phyloP scores from a whole-genome alignment of 2,329 filamentous ascomycete species.

The Sporothrix schenckii region DNA sequence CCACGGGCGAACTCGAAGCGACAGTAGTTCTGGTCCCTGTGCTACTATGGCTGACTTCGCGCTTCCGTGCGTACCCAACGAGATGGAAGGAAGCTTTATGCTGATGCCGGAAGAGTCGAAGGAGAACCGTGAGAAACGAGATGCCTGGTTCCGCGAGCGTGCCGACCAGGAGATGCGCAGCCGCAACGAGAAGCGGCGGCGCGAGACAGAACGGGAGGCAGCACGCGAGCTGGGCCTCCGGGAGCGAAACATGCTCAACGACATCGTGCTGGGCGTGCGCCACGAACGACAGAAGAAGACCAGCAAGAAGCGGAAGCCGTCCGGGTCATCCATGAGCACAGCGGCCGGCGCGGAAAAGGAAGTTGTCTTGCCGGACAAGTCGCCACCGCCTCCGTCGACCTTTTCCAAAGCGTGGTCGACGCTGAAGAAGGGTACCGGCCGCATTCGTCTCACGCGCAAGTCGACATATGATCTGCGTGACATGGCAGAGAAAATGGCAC shows the following conservation, averaged over 20 bases:
- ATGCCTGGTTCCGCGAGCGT: constrained; percentile 33
- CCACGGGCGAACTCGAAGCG: background rate
- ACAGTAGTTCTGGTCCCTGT: background rate
- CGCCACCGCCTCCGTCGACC: constrained; percentile 16
- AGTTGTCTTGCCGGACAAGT: constrained; percentile 16
- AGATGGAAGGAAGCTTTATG: constrained; percentile 28
- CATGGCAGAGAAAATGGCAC: constrained; percentile 19
- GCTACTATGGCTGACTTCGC: constrained; percentile 31
- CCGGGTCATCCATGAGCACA: background rate
- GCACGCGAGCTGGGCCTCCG: constrained; percentile 18
- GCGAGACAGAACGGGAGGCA: constrained; percentile 13
- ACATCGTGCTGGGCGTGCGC: constrained; percentile 11
- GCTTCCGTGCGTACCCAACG: constrained; percentile 21
- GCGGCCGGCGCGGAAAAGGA: background rate
- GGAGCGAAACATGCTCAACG: constrained; percentile 20
- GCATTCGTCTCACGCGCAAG: constrained; percentile 27
- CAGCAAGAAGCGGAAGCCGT: constrained; percentile 26
- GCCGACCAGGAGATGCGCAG: background rate
- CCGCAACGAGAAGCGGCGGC: constrained; percentile 1
- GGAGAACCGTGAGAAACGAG: constrained; percentile 29
- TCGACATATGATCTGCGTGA: constrained; percentile 30
- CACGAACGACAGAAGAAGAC: background rate
- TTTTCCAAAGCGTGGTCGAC: constrained; percentile 33
- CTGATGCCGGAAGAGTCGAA: constrained; percentile 26
- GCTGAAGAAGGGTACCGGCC: constrained; percentile 31